Evolutionary conservation across 2,329 filamentous ascomycete species (phyloP).

Genomic region (Diaporthe ampelina): DNA sequence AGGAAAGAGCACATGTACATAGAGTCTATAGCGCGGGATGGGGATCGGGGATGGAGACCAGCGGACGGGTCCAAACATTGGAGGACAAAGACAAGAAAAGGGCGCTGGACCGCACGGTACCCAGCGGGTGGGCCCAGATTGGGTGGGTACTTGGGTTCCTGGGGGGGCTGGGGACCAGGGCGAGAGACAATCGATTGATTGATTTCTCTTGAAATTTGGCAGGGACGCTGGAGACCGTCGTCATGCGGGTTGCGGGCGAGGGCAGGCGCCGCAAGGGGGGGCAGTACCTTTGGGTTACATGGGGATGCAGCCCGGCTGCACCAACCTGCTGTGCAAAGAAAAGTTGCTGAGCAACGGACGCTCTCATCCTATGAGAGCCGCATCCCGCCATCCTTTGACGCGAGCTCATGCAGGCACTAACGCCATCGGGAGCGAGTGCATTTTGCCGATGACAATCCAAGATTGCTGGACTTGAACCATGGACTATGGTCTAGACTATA

Average conservation of each 20-base stretch:
- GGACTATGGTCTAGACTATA: constrained; percentile 3
- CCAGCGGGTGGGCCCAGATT: constrained; percentile 23
- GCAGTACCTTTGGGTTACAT: constrained; percentile 26
- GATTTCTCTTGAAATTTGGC: constrained; percentile 28
- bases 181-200: constrained; percentile 30
- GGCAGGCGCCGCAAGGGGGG: constrained; percentile 1
- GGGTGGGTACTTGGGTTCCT: neutral
- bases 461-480: constrained; percentile 6
- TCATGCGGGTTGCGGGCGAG: constrained; percentile 13
- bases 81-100: constrained; percentile 8
- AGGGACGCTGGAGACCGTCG: constrained; percentile 19
- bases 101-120: constrained; percentile 16
- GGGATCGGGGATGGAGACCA: constrained; percentile 23
- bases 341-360: constrained; percentile 31
- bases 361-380: constrained; percentile 25
- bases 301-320: constrained; percentile 1
- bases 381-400: constrained; percentile 16
- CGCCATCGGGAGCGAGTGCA: constrained; percentile 29
- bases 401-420: constrained; percentile 19
- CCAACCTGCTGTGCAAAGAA: neutral
- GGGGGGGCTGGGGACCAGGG: constrained; percentile 11
- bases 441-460: constrained; percentile 21
- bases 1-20: constrained; percentile 18
- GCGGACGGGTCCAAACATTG: constrained; percentile 11
- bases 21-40: neutral